These are phyloP conservation scores for Pythium chondricola DNA, from an alignment of 352 stramenopile species.

Conservation along the genomic window DNA sequence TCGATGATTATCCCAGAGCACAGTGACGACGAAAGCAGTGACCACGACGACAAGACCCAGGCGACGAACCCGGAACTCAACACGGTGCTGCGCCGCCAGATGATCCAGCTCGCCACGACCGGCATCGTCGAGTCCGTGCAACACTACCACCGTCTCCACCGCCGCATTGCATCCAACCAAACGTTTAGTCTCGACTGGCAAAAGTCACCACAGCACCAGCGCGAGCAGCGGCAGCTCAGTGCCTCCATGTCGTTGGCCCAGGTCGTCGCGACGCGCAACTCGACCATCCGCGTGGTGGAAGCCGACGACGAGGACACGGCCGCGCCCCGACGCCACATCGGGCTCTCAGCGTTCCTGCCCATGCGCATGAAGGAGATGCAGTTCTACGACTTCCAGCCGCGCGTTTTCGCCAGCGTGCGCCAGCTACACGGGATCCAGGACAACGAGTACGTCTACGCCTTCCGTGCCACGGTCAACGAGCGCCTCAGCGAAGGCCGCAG, in stretches of 20 bases:
- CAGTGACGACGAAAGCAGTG: background rate
- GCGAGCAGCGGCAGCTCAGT: slow-evolving; percentile 34
- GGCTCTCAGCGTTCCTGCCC: slow-evolving; percentile 54
- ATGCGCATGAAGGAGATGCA: slow-evolving; percentile 79
- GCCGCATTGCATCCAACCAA: slow-evolving; percentile 67
- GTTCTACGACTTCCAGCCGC: slow-evolving; percentile 82
- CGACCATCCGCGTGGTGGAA: slow-evolving; percentile 62
- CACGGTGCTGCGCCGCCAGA: slow-evolving; percentile 70
- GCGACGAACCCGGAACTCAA: slow-evolving; percentile 79
- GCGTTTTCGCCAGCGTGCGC: slow-evolving; percentile 74
- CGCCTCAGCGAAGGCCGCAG: slow-evolving; percentile 85
- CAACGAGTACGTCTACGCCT: slow-evolving; percentile 72
- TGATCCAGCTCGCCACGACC: slow-evolving; percentile 87
- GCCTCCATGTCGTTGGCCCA: slow-evolving; percentile 34
- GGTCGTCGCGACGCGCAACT: slow-evolving; percentile 34
- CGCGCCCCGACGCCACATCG: no score
- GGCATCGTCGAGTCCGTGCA: slow-evolving; percentile 85
- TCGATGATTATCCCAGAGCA: background rate
- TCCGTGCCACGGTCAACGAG: slow-evolving; percentile 83
- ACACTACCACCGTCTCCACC: slow-evolving; percentile 66
- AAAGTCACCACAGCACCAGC: slow-evolving; percentile 40
- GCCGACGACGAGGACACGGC: slow-evolving; percentile 33
- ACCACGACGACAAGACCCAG: slow-evolving; percentile 23
- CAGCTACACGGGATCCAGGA: slow-evolving; percentile 62
- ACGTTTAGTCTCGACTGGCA: slow-evolving; percentile 81